Percentiles rank a stretch among this genome's conserved stretches.
Evolutionary conservation across 1,284 basidiomycete genomes (phyloP).

Genomic region (Rhodotorula sp.): DNA sequence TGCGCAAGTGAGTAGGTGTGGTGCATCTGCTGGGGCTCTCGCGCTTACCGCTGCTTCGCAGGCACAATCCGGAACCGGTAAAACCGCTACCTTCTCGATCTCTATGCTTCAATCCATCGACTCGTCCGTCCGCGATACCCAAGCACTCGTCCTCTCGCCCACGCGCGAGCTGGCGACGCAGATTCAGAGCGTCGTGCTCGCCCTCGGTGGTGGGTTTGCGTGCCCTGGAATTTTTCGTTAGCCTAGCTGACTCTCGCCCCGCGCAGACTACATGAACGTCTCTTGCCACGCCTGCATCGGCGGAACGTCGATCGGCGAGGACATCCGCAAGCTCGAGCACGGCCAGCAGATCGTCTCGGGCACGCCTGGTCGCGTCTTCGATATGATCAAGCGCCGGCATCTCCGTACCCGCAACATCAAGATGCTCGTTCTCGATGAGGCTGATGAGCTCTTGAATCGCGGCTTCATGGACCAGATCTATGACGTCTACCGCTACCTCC

Average conservation of each 20-base stretch:
- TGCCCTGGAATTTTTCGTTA: too few relatives aligned
- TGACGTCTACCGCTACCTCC: conserved; percentile 97
- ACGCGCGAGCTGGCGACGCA: conserved; percentile 95
- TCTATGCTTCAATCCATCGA: conserved; percentile 77
- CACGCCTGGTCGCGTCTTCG: conserved; percentile 96
- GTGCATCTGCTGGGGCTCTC: too few relatives aligned
- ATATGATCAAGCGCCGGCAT: conserved; percentile 96
- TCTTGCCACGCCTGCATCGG: conserved; percentile 99
- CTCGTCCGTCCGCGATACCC: conserved; percentile 89
- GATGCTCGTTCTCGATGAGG: conserved; percentile 98
- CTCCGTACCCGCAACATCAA: conserved; percentile 97
- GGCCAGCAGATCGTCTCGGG: conserved; percentile 98
- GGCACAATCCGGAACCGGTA: conserved; percentile 99
- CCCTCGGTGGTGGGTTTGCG: conserved; percentile 64
- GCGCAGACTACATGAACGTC: conserved; percentile 63
- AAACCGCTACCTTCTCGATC: conserved; percentile 83
- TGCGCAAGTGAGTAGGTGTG: conserved; percentile 45
- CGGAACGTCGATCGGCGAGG: conserved; percentile 95
- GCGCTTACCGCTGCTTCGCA: conserved; percentile 69
- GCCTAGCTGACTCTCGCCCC: not conserved
- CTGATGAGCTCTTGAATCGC: conserved; percentile 95
- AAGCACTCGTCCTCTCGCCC: conserved; percentile 91
- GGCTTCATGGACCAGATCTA: conserved; percentile 99
- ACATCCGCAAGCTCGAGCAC: conserved; percentile 96
- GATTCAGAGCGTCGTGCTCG: conserved; percentile 92